These are phyloP conservation scores for Bertia moriformis DNA, from an alignment of 2,329 filamentous ascomycete genomes.

Conservation along the genomic window DNA sequence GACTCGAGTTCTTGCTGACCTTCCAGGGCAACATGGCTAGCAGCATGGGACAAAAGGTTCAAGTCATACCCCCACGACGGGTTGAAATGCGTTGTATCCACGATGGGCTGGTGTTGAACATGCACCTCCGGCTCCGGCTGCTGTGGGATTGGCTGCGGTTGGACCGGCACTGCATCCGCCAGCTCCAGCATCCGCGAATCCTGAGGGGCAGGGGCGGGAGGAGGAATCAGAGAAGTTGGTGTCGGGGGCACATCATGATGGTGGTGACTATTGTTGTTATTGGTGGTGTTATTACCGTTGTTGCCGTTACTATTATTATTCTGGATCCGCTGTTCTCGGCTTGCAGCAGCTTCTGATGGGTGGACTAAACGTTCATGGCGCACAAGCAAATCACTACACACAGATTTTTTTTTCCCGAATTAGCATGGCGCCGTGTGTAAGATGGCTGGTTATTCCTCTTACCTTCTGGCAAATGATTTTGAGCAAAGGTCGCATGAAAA, in stretches of 20 bases:
- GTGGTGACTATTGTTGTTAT: slow-evolving; percentile 12
- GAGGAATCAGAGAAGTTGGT: slow-evolving; percentile 18
- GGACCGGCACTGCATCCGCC: slow-evolving; percentile 23
- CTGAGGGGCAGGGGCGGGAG: slow-evolving; percentile 17
- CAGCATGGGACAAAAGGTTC: slow-evolving; percentile 29
- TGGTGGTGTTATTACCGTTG: slow-evolving; percentile 8
- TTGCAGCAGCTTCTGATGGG: slow-evolving; percentile 21
- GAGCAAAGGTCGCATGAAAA: slow-evolving; percentile 31
- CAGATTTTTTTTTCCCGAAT: slow-evolving; percentile 7
- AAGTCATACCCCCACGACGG: slow-evolving; percentile 32
- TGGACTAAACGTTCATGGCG: slow-evolving; percentile 31
- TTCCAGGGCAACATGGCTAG: slow-evolving; percentile 29
- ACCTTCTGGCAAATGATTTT: slow-evolving; percentile 30
- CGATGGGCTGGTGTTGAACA: slow-evolving; percentile 18
- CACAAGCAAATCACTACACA: slow-evolving; percentile 26
- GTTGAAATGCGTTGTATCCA: slow-evolving; percentile 27
- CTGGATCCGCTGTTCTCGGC: slow-evolving; percentile 13
- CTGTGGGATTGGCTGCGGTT: slow-evolving; percentile 15
- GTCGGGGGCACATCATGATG: slow-evolving; percentile 15
- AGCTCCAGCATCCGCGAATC: slow-evolving; percentile 27
- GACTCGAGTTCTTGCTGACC: slow-evolving; percentile 24
- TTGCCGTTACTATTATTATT: slow-evolving; percentile 13
- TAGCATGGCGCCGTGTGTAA: too few relatives aligned
- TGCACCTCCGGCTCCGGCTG: slow-evolving; percentile 19
- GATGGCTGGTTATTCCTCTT: slow-evolving; percentile 6